Base-by-base conservation (phyloP, 1,284 basidiomycete species). In the Coriolopsis trogii region DNA sequence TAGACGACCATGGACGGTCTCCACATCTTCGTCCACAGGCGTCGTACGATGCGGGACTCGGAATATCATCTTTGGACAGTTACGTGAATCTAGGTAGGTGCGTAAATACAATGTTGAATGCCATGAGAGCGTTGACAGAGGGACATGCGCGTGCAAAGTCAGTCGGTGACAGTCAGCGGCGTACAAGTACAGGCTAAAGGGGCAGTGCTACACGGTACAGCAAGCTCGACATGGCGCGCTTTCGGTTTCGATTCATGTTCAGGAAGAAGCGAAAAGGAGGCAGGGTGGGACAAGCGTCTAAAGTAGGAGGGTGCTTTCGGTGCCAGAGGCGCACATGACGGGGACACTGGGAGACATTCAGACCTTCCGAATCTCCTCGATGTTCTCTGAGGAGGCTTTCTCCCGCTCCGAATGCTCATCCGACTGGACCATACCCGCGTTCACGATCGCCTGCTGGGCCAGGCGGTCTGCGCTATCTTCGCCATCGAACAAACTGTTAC, bases 401-500 rank as follows among this genome's bases (percentile, higher is more conserved):
- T 63, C 64, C 15, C 58, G 55, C 25, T 64, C 63, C 2, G 63
- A 64, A 4, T 43, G 51, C 37, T 41, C 40, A 33, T 65, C 65
- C 12, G 56, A 28, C 7, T 42, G 46, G 2, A 50, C 45, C 15
- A 57, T 52, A 15, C 60, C 63, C 10, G 59, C 59, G n/a, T 63
- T 60, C 16, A 52, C 58, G 5, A 60, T 56, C 1, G 63, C 65
- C 31, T 61, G 55, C 21, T 63, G 57, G 9, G 65, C 60, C 21
- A 67, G 57, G 36, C 49, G 51, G 8, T 43, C 58, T 18, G 54
- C 66, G 18, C 42, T 59, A 31, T 67, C 67, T 28, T 61, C 60
- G 43, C 67, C 67, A 38, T 69, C 67, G 56, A 69, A 69, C n/a
- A 69, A 46, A 10, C 66, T 67, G 44, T 24, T 21, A 3, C 12